These are phyloP conservation scores for Neurospora sp. DNA, from an alignment of 495 filamentous ascomycete genomes.

Conservation along the genomic window DNA sequence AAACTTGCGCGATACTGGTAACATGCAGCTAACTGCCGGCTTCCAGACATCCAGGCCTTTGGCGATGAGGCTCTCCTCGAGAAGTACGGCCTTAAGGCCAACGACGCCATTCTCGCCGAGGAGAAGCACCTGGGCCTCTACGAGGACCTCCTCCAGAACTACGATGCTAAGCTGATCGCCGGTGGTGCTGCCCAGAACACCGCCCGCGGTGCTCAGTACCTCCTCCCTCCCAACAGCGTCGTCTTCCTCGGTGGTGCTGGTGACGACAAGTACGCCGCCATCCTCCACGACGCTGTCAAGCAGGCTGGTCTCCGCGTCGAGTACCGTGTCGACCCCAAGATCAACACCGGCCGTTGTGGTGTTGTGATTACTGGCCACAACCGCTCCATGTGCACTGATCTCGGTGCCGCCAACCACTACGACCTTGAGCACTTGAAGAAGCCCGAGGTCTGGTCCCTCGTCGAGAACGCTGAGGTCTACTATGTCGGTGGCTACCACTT, in stretches of 20 bases:
- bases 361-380: conserved; percentile 94
- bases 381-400: conserved; percentile 87
- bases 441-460: conserved; percentile 81
- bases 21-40: background rate
- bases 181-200: conserved; percentile 98
- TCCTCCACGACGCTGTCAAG: conserved; percentile 65
- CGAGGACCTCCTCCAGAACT: conserved; percentile 81
- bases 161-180: conserved; percentile 85
- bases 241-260: conserved; percentile 91
- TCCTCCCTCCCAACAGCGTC: conserved; percentile 76
- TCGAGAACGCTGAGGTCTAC: conserved; percentile 77
- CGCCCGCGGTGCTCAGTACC: conserved; percentile 92
- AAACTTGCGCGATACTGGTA: background rate
- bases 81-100: conserved; percentile 86
- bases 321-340: conserved; percentile 76
- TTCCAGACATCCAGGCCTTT: conserved; percentile 79
- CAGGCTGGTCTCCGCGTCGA: conserved; percentile 81
- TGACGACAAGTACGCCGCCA: conserved; percentile 80
- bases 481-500: conserved; percentile 83
- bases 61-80: conserved; percentile 72
- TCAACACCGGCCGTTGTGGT: conserved; percentile 86
- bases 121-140: conserved; percentile 81
- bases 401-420: conserved; percentile 94
- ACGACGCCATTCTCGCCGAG: conserved; percentile 96
- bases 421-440: conserved; percentile 88